Conservation (phyloP, 2,329 filamentous ascomycete genomes). For the Penicillium nordicum region DNA sequence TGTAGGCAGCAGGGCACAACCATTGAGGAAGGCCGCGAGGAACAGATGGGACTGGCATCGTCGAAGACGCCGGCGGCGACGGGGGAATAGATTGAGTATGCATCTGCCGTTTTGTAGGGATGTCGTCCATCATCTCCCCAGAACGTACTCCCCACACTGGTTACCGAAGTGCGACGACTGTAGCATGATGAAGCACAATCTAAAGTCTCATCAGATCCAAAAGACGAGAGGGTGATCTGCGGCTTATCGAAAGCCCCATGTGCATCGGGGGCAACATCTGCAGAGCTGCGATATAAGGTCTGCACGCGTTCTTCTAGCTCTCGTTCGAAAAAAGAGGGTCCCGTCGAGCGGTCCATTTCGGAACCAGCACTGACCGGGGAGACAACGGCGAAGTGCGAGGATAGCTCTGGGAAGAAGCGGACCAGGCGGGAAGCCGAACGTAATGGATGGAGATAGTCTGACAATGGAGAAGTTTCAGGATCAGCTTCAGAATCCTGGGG, state of each 20-base stretch:
- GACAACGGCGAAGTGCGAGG: slow-evolving; percentile 25
- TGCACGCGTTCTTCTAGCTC: slow-evolving; percentile 19
- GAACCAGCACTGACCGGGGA: slow-evolving; percentile 21
- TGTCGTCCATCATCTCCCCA: slow-evolving; percentile 6
- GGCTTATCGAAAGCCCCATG: background rate
- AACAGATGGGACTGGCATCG: slow-evolving; percentile 16
- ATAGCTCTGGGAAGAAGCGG: slow-evolving; percentile 33
- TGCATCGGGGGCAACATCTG: background rate
- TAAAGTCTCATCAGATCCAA: slow-evolving; percentile 21
- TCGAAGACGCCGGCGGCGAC: slow-evolving; percentile 35
- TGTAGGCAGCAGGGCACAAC: background rate
- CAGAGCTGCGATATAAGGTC: slow-evolving; percentile 13
- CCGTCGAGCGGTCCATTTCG: slow-evolving; percentile 5
- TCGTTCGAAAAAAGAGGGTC: slow-evolving; percentile 7
- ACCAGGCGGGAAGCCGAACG: slow-evolving; percentile 14
- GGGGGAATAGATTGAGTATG: slow-evolving; percentile 28
- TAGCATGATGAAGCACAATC: slow-evolving; percentile 38
- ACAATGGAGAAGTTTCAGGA: slow-evolving; percentile 28
- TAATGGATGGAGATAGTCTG: slow-evolving; percentile 13
- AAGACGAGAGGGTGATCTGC: slow-evolving; percentile 14
- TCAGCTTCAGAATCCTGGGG: slow-evolving; percentile 15
- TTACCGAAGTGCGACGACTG: slow-evolving; percentile 34
- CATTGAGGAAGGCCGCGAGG: background rate
- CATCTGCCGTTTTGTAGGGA: slow-evolving; percentile 18
- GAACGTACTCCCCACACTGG: slow-evolving; percentile 32